Evolutionary conservation across 164 flowering plant species (phyloP), one percentile per base, ranked within the genome.

Genomic region (Vitis labrusca): DNA sequence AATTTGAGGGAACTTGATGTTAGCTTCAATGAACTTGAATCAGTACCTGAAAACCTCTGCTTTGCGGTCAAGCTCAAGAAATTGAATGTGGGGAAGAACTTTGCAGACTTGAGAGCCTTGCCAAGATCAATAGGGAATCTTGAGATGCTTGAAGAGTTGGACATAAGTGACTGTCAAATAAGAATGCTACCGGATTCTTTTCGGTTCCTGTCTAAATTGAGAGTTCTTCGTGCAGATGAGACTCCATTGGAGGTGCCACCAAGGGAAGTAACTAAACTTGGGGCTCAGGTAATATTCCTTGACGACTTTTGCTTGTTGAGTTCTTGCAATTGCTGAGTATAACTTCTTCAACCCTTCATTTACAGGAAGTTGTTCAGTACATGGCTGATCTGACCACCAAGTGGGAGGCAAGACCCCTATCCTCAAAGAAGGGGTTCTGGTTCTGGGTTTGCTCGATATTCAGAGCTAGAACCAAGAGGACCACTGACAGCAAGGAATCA

Each of bases 161-260:
- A 91, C 64, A 88, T 91, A 44, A 85, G 92, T 70, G 78, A 76
- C 57, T 69, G 82, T 69, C 97, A 91, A 72, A 89, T 91, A 44
- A 81, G 80, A 69, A 11, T 66, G 14, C 65, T 91, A 57, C 97
- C 93, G 3, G 91, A 88, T 0, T 89, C 97, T 12, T 88, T 91
- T 76, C 73, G 82, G 77, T 50, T 84, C 55, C 70, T 91, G 68
- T 81, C 89, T 8, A 87, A 82, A 23, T 78, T 91, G 76, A 77
- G 81, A 77, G 88, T 86, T 32, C 68, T 91, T 58, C 67, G 61
- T 27, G 86, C 86, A 30, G 90, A 86, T 74, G 93, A 83, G 78
- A 91, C 88, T 64, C 97, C 97, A 10, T 66, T 91, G 15, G 90
- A 88, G 78, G 73, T 87, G 37, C 93, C 97, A 73, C 93, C 97